Evolutionary conservation across 345 rosid species (phyloP).

Genomic region (Euclidium syriacum): DNA sequence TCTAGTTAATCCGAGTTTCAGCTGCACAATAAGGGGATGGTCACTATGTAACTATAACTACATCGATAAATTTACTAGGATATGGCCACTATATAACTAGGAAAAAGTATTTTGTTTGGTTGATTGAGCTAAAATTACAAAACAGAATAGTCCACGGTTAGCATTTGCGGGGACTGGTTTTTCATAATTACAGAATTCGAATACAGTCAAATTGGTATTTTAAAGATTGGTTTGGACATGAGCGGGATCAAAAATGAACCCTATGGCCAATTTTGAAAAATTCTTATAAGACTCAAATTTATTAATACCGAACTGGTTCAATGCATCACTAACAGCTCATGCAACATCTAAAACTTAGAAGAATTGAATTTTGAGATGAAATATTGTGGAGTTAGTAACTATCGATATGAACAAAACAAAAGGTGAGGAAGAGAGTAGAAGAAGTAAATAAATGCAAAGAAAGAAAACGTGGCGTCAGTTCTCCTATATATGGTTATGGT

Average conservation of each 20-base stretch:
- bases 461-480: neutral
- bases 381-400: neutral
- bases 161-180: too few relatives aligned
- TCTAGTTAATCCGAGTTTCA: neutral
- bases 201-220: too few relatives aligned
- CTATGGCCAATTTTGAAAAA: too few relatives aligned
- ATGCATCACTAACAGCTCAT: too few relatives aligned
- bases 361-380: neutral
- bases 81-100: too few relatives aligned
- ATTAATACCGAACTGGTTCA: neutral
- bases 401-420: conserved; percentile 1
- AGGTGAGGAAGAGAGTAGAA: neutral
- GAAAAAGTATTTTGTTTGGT: too few relatives aligned
- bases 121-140: neutral
- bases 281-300: too few relatives aligned
- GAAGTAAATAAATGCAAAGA: neutral
- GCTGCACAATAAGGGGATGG: neutral
- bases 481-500: neutral
- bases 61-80: neutral
- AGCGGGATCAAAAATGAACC: too few relatives aligned
- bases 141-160: neutral
- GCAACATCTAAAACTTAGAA: neutral
- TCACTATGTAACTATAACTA: neutral
- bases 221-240: too few relatives aligned
- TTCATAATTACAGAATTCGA: too few relatives aligned